Conservation (phyloP, 2,329 filamentous ascomycete species). For the Xylariaceae sp. region DNA sequence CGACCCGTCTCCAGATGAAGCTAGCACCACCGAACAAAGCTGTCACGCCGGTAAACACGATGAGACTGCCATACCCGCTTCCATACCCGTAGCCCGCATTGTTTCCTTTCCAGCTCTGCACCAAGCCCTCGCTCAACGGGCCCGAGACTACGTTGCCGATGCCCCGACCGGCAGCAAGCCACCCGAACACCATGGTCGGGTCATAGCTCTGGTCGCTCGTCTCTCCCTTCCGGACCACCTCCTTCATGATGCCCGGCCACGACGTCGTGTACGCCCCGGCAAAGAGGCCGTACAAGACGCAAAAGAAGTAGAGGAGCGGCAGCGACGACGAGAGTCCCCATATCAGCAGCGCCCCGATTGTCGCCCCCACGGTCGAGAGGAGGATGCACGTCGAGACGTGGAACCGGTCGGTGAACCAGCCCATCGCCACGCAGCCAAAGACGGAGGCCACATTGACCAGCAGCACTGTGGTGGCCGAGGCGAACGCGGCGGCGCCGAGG, state of each 20-base stretch:
- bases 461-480: constrained; percentile 58
- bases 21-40: constrained; percentile 51
- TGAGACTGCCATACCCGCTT: constrained; percentile 55
- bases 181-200: constrained; percentile 59
- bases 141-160: constrained; percentile 63
- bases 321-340: constrained; percentile 63
- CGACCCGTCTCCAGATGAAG: constrained; percentile 44
- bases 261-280: constrained; percentile 65
- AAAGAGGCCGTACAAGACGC: constrained; percentile 66
- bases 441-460: constrained; percentile 63
- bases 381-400: constrained; percentile 58
- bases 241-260: constrained; percentile 61
- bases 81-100: constrained; percentile 47
- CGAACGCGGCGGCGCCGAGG: constrained; percentile 51
- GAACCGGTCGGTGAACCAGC: constrained; percentile 57
- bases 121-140: constrained; percentile 57
- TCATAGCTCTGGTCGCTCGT: constrained; percentile 37
- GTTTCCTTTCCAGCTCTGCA: constrained; percentile 48
- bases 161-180: constrained; percentile 61
- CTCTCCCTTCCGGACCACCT: constrained; percentile 38
- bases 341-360: constrained; percentile 59
- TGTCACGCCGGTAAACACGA: constrained; percentile 59
- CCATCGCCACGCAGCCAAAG: constrained; percentile 61
- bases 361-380: constrained; percentile 59
- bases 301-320: constrained; percentile 60